Evolutionary conservation across 495 filamentous ascomycete species (phyloP), one percentile per base, ranked within the genome.

Genomic region (Choiromyces venosus): DNA sequence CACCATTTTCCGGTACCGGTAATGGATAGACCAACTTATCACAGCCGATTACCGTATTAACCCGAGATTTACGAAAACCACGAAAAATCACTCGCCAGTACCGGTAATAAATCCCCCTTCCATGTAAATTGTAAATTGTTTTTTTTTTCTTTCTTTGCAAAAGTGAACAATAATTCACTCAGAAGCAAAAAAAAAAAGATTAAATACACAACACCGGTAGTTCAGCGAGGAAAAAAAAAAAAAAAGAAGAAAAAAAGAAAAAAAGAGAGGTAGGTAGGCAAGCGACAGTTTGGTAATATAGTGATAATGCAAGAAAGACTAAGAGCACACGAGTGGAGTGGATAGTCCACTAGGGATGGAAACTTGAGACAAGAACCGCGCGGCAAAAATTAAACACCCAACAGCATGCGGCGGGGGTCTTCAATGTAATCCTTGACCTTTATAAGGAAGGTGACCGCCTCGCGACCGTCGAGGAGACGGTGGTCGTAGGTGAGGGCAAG

Each of bases 351-450:
- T 61, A 25, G 1, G 12, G 25, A 61, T 61, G 33, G 52, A 29
- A 61, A 14, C 52, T 4, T 29, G 52, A 85, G n/a, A 10, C n/a
- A 12, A 7, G 52, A 33, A 61, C 52, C 52, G 25, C 52, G 25
- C 52, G 33, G 66, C 36, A 40, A 40, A n/a, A 67, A 67, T 71
- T 72, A 74, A 66, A 74, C 56, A 71, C 84, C 87, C 39, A 97
- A 83, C 16, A 99, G 86, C 95, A 99, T 97, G 78, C 90, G 90
- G 46, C 93, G 85, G 12, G 95, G 95, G 81, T 99, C 96, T 85
- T 99, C 95, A 79, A 99, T 98, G 83, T 94, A 98, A 82, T 98
- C 92, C 87, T 97, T 97, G 80, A 97, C 90, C 90, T 97, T 98
- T 65, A 99, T 91, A 76, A 99, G 85, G 88, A 99, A 99, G 73